Evolutionary conservation across 1,284 basidiomycete genomes (phyloP).

Genomic region (Apiotrichum sp.): DNA sequence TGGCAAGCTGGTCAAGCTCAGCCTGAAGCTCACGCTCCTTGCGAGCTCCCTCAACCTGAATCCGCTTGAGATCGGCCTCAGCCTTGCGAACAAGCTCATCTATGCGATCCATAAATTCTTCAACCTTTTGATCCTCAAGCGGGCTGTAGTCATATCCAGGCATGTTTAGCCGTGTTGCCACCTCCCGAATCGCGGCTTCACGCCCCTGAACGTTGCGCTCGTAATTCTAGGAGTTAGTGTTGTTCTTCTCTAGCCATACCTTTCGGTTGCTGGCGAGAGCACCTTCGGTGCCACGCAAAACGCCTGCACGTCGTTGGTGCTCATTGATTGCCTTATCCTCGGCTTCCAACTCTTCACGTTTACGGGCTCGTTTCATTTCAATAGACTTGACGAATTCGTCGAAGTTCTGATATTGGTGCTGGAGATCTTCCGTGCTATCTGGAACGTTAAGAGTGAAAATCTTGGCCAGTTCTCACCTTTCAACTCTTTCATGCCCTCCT

Average conservation of each 20-base stretch:
- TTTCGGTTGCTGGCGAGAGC: conserved; percentile 38
- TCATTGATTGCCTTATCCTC: conserved; percentile 37
- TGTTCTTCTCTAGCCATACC: no score
- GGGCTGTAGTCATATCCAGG: conserved; percentile 59
- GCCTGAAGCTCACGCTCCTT: conserved; percentile 40
- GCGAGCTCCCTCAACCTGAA: conserved; percentile 30
- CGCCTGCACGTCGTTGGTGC: conserved; percentile 28
- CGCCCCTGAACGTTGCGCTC: conserved; percentile 65
- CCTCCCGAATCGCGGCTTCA: conserved; percentile 65
- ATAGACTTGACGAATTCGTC: conserved; percentile 50
- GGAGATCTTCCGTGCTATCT: conserved; percentile 75
- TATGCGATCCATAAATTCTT: conserved; percentile 36
- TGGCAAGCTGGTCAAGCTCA: conserved; percentile 33
- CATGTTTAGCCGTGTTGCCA: conserved; percentile 63
- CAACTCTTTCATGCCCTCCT: conserved; percentile 56
- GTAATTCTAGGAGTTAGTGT: conserved; percentile 58
- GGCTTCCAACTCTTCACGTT: conserved; percentile 31
- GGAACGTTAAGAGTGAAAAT: conserved; percentile 8
- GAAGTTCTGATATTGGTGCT: conserved; percentile 63
- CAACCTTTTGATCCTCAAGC: conserved; percentile 35
- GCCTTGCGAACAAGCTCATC: conserved; percentile 34
- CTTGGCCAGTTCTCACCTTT: conserved; percentile 52
- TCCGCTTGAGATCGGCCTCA: conserved; percentile 34
- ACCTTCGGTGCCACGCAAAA: conserved; percentile 32
- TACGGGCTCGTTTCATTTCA: conserved; percentile 30